Evolutionary conservation across 139 green algal species (phyloP).

Genomic region (Marvania coccoides): DNA sequence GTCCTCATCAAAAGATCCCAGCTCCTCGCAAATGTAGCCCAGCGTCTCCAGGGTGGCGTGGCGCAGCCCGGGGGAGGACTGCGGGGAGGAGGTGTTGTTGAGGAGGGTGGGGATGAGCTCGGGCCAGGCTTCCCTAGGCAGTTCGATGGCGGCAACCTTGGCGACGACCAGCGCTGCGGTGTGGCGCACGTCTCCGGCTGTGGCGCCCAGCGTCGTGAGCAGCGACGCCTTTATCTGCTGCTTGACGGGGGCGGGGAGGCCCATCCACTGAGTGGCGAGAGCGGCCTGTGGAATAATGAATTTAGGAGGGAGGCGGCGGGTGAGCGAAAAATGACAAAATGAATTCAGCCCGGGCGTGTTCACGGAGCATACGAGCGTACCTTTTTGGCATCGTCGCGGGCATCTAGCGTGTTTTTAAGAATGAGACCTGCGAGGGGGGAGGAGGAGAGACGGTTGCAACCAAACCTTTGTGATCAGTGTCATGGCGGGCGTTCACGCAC

Average conservation of each 20-base stretch:
- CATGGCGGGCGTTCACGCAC: no score
- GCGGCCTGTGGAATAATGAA: conserved; percentile 34
- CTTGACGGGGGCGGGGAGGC: conserved; percentile 50
- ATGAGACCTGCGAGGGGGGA: conserved; percentile 55
- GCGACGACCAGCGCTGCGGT: conserved; percentile 83
- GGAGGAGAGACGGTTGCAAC: no score
- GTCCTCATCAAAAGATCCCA: conserved; percentile 65
- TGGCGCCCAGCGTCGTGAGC: conserved; percentile 59
- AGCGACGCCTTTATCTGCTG: conserved; percentile 71
- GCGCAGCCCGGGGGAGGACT: conserved; percentile 41
- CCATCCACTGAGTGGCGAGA: conserved; percentile 62
- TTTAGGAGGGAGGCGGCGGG: not conserved
- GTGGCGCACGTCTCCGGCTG: conserved; percentile 40
- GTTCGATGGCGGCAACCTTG: conserved; percentile 91
- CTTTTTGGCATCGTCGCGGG: conserved; percentile 66
- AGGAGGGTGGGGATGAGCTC: conserved; percentile 71
- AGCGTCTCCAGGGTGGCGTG: conserved; percentile 84
- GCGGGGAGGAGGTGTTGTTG: conserved; percentile 31
- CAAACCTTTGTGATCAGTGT: no score
- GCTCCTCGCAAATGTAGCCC: conserved; percentile 95
- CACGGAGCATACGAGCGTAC: conserved; percentile 7
- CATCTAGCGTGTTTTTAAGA: conserved; percentile 94
- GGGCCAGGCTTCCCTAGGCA: conserved; percentile 74
- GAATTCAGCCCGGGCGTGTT: not conserved
- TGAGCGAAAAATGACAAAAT: not conserved